A percentile compares a stretch with the other conserved stretches of the same genome.
Evolutionary conservation across 2,329 filamentous ascomycete genomes (phyloP).

Genomic region (Macrophomina pseudophaseolina): DNA sequence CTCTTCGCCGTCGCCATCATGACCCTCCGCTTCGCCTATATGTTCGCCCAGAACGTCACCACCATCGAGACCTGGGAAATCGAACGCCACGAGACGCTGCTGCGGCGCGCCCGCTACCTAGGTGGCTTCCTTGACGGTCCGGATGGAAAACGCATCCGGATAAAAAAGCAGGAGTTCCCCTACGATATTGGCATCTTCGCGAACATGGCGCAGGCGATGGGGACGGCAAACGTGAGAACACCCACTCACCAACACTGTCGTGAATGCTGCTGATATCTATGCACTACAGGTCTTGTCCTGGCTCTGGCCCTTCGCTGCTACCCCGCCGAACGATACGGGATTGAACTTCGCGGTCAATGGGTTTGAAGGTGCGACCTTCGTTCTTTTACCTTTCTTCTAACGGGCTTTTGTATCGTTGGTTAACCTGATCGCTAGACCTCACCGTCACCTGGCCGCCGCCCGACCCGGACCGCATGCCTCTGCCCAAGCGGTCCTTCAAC

Average conservation of each 20-base stretch:
- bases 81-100: constrained; percentile 52
- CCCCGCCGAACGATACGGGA: constrained; percentile 58
- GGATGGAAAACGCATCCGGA: constrained; percentile 59
- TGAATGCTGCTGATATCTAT: too few species aligned
- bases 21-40: constrained; percentile 59
- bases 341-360: constrained; percentile 73
- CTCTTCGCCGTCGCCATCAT: constrained; percentile 69
- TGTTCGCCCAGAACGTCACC: constrained; percentile 54
- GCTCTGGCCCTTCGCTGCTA: constrained; percentile 69
- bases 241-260: too few species aligned
- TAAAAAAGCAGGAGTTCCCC: constrained; percentile 75
- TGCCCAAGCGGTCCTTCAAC: constrained; percentile 33
- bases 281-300: constrained; percentile 56
- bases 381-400: constrained; percentile 25
- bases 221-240: constrained; percentile 59
- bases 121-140: constrained; percentile 64
- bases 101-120: constrained; percentile 52
- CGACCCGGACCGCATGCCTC: constrained; percentile 54
- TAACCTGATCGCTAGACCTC: constrained; percentile 29
- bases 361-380: constrained; percentile 64
- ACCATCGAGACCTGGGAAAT: constrained; percentile 81
- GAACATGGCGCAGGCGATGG: constrained; percentile 79
- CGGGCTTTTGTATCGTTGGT: too few species aligned
- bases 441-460: constrained; percentile 54
- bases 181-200: constrained; percentile 78